Evolutionary conservation across 2,329 filamentous ascomycete species (phyloP).

Genomic region (Cordyceps militaris): DNA sequence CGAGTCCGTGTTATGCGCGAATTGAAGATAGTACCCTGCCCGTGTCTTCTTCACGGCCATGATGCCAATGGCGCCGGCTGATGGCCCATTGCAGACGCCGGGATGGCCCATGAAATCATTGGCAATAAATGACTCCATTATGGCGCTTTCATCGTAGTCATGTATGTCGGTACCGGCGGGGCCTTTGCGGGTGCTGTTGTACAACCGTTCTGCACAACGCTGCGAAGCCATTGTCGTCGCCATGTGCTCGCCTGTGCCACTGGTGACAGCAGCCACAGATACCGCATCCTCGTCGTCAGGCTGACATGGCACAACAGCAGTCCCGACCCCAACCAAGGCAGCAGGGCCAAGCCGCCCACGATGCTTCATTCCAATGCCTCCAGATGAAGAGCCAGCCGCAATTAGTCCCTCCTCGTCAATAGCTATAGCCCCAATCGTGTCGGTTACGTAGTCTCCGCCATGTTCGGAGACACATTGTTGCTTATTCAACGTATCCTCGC

Average conservation of each 20-base stretch:
- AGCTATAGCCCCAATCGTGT: slow-evolving; percentile 94
- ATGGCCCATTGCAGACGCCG: slow-evolving; percentile 71
- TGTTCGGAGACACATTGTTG: slow-evolving; percentile 10
- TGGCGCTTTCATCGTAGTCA: slow-evolving; percentile 69
- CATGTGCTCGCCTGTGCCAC: slow-evolving; percentile 97
- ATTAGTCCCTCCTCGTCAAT: slow-evolving; percentile 82
- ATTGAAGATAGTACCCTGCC: slow-evolving; percentile 76
- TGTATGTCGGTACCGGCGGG: slow-evolving; percentile 54
- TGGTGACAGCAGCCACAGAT: slow-evolving; percentile 78
- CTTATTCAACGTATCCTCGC: not conserved
- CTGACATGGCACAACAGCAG: slow-evolving; percentile 75
- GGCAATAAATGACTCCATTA: slow-evolving; percentile 68
- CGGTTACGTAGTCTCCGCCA: slow-evolving; percentile 63
- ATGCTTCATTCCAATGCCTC: slow-evolving; percentile 98
- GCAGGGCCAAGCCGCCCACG: slow-evolving; percentile 85
- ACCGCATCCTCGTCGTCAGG: slow-evolving; percentile 60
- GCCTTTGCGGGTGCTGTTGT: slow-evolving; percentile 57
- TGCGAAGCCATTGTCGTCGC: slow-evolving; percentile 87
- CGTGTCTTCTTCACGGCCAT: slow-evolving; percentile 81
- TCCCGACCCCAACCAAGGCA: slow-evolving; percentile 85
- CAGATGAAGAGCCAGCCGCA: slow-evolving; percentile 90
- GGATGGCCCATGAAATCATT: slow-evolving; percentile 93
- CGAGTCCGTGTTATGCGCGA: slow-evolving; percentile 91
- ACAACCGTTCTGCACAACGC: slow-evolving; percentile 79
- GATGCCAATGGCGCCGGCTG: slow-evolving; percentile 82